Conservation (phyloP, 2,329 filamentous ascomycete genomes). For the Stemphylium beticola region DNA sequence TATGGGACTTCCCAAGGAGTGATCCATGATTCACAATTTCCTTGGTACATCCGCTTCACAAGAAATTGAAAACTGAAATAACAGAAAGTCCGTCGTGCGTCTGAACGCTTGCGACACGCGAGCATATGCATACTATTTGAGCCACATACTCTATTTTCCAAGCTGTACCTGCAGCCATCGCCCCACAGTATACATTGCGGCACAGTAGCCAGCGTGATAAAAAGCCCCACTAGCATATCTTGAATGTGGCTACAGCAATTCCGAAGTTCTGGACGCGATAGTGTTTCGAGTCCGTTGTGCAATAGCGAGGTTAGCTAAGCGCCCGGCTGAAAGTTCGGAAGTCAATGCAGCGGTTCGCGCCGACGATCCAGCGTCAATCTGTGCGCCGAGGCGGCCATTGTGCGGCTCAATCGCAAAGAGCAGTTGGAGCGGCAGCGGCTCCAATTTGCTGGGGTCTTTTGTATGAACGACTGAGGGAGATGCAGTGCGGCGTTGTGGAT, state of each 20-base stretch:
- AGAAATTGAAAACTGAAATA: too few relatives aligned
- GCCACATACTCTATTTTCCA: background rate
- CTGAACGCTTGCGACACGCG: too few relatives aligned
- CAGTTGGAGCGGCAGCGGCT: background rate
- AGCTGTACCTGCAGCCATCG: background rate
- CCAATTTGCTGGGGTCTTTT: background rate
- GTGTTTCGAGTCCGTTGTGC: background rate
- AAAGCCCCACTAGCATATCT: background rate
- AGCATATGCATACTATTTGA: background rate
- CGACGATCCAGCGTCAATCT: background rate
- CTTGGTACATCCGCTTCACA: too few relatives aligned
- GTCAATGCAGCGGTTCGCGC: slow-evolving; percentile 11
- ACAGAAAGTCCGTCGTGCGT: too few relatives aligned
- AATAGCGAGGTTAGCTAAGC: slow-evolving; percentile 12
- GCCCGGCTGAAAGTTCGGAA: slow-evolving; percentile 7
- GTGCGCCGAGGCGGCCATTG: background rate
- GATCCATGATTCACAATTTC: too few relatives aligned
- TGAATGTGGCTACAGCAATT: background rate
- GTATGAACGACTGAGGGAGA: background rate
- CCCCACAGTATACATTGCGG: background rate
- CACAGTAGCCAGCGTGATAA: background rate
- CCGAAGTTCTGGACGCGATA: background rate
- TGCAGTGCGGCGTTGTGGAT: too few relatives aligned
- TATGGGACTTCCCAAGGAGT: too few relatives aligned
- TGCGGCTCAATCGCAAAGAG: background rate